Evolutionary conservation across 2,329 filamentous ascomycete species (phyloP), one percentile per base, ranked within the genome.

Genomic region (Cercospora janseana): DNA sequence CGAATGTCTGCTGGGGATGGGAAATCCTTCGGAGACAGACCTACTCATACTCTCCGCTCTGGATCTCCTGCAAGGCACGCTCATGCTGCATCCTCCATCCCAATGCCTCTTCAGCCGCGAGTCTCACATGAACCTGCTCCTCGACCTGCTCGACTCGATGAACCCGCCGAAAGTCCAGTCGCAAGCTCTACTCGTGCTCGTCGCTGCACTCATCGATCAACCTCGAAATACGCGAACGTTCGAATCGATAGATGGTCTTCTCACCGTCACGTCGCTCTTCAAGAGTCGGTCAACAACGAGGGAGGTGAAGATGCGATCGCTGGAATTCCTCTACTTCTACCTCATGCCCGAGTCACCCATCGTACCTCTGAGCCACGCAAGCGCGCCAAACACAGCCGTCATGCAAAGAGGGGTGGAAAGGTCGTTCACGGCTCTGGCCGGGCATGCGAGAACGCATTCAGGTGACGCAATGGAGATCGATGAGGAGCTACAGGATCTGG

Each of bases 281-380:
- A 95, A 94, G 70, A 87, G 86, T 57, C 84, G 89, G 54, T 82
- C 84, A 58, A 96, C 92, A 3, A 83, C 83, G 18, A 83, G 89
- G 55, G 88, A 92, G 62, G 91, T 97, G 59, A 96, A 95, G 74
- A 81, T 95, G 66, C 93, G 95, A 70, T 82, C 95, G n/a, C 85
- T 96, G 60, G 93, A 97, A 70, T 97, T 97, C 67, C 75, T 98
- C 44, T 97, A 97, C 76, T 97, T 97, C 71, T 98, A 97, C 70
- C 84, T 98, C 61, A 95, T 97, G 86, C 91, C 92, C 43, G 93
- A 98, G 72, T 82, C 81, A 0, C 51, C 52, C 13, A 83, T 55
- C n/a, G 41, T 51, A 3, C 62, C 60, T 6, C 28, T 49, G 10
- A 48, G 51, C 6, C 56, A 52, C n/a, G 49, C 48, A 7, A 62